Conservation (phyloP, 2,329 filamentous ascomycete genomes). For the Aspergillus sp. region DNA sequence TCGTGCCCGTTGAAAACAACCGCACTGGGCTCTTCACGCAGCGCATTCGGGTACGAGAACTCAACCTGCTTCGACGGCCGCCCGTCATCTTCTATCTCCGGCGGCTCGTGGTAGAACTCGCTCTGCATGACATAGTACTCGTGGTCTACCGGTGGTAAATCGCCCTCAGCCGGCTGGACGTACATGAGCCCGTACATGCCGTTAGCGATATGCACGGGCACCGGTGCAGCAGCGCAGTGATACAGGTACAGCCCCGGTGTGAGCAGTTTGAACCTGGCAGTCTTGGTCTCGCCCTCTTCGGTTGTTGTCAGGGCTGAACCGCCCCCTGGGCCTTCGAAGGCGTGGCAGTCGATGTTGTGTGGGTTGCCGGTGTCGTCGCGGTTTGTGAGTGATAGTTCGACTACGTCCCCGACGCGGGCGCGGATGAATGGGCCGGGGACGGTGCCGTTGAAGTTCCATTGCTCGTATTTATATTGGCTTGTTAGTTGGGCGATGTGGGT, state of each 20-base stretch:
- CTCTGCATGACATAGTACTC: not conserved
- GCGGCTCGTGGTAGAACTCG: not conserved
- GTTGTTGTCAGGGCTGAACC: conserved; percentile 34
- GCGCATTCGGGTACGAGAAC: not conserved
- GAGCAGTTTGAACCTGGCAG: not conserved
- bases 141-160: not conserved
- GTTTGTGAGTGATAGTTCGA: conserved; percentile 29
- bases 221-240: not conserved
- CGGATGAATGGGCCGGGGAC: conserved; percentile 38
- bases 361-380: conserved; percentile 33
- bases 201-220: not conserved
- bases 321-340: conserved; percentile 35
- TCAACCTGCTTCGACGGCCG: not conserved
- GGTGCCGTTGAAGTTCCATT: conserved; percentile 37
- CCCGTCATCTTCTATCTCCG: not conserved
- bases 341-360: conserved; percentile 39
- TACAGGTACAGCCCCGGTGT: not conserved
- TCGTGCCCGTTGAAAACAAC: not conserved
- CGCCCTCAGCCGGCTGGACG: not conserved
- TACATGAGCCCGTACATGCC: not conserved
- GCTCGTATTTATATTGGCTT: conserved; percentile 36
- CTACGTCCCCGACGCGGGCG: conserved; percentile 29
- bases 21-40: not conserved
- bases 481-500: conserved; percentile 32
- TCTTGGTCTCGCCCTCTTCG: conserved; percentile 33